phyloP scores from a whole-genome alignment of 2,329 filamentous ascomycete genomes.

The Epichloe festucae region DNA sequence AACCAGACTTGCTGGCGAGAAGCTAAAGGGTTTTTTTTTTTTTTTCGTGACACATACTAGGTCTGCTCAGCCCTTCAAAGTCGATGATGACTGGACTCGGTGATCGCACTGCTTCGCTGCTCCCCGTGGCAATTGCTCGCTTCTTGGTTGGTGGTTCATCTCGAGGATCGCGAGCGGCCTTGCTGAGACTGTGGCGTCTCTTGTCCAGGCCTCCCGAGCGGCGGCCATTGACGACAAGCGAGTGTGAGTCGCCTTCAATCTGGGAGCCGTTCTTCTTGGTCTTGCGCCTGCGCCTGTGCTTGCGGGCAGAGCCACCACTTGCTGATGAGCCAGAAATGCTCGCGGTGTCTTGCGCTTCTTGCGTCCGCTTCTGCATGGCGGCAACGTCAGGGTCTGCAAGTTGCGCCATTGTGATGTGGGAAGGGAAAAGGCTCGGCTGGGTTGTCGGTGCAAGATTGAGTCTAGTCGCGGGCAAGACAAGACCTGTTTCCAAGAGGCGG shows the following conservation, averaged over 20 bases:
- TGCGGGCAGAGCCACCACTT: constrained; percentile 15
- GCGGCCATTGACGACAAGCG: constrained; percentile 17
- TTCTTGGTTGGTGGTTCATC: constrained; percentile 36
- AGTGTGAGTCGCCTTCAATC: constrained; percentile 6
- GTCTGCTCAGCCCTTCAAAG: constrained; percentile 47
- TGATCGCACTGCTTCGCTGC: constrained; percentile 12
- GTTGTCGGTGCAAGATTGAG: background rate
- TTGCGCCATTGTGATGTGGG: constrained; percentile 14
- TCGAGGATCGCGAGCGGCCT: constrained; percentile 47
- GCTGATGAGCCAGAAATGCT: constrained; percentile 18
- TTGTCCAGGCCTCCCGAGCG: constrained; percentile 20
- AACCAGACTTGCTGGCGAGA: no score
- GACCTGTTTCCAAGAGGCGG: background rate
- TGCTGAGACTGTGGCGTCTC: constrained; percentile 42
- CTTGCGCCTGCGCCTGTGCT: constrained; percentile 16
- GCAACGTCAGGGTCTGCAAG: constrained; percentile 12
- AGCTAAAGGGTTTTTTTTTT: background rate
- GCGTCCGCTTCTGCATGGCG: constrained; percentile 18
- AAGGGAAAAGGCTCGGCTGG: background rate
- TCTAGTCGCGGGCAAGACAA: background rate
- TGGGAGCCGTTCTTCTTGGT: constrained; percentile 14
- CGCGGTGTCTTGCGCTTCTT: constrained; percentile 10
- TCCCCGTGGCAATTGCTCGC: constrained; percentile 14
- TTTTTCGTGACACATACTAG: constrained; percentile 27
- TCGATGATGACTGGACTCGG: constrained; percentile 49